Evolutionary conservation across 169 alveolate genomes (phyloP).

Genomic region (Plasmodium knowlesi): DNA sequence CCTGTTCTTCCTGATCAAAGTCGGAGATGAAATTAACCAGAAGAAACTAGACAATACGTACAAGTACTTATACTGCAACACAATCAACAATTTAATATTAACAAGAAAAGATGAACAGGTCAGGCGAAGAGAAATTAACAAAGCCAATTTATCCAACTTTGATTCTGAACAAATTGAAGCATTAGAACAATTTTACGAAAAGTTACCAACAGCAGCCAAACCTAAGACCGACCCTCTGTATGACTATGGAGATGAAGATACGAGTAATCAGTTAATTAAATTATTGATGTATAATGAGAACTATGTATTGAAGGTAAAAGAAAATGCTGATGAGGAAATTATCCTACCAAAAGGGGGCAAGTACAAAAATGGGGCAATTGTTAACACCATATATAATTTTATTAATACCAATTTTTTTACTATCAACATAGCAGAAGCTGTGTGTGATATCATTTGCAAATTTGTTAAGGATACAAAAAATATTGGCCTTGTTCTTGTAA

Average conservation of each 20-base stretch:
- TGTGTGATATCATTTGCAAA: constrained; percentile 56
- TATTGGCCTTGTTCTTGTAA: constrained; percentile 57
- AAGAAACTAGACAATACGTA: constrained; percentile 65
- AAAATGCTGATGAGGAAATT: neutral
- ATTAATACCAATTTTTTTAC: constrained; percentile 67
- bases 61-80: constrained; percentile 59
- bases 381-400: constrained; percentile 61
- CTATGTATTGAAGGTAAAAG: constrained; percentile 4
- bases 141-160: constrained; percentile 59
- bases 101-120: constrained; percentile 60
- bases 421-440: constrained; percentile 62
- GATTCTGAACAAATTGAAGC: constrained; percentile 74
- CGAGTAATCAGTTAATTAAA: constrained; percentile 31
- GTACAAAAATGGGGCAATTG: constrained; percentile 65
- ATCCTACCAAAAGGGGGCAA: neutral
- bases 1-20: constrained; percentile 31
- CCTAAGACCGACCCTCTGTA: constrained; percentile 52
- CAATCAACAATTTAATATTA: constrained; percentile 51
- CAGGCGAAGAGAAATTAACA: constrained; percentile 68
- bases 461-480: constrained; percentile 41
- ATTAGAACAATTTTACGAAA: constrained; percentile 65
- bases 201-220: constrained; percentile 22
- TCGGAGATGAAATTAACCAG: constrained; percentile 60
- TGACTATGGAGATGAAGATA: constrained; percentile 73
- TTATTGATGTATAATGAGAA: constrained; percentile 56